Evolutionary conservation across 495 filamentous ascomycete genomes (phyloP).

Genomic region (Cercophora newfieldiana): DNA sequence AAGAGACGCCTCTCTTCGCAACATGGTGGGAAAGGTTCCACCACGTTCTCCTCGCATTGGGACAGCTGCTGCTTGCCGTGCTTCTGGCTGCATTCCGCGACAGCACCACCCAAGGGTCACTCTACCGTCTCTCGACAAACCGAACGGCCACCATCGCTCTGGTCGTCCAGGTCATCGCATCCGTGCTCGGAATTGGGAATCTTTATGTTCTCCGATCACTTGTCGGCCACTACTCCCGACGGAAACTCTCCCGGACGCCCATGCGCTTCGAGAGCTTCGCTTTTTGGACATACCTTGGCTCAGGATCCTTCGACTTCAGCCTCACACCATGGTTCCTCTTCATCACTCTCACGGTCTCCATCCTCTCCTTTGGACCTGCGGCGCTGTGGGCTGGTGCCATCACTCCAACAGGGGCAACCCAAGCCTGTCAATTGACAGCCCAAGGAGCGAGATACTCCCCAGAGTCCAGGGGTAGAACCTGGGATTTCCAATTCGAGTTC

Average conservation of each 20-base stretch:
- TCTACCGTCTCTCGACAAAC: not conserved
- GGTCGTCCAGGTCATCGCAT: not conserved
- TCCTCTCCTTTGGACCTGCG: not conserved
- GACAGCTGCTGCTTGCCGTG: not conserved
- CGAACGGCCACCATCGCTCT: not conserved
- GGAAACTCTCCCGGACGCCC: not conserved
- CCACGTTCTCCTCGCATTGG: not conserved
- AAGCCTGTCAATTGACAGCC: not conserved
- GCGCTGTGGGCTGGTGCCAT: not conserved
- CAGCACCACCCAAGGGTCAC: not conserved
- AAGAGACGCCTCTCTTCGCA: not conserved
- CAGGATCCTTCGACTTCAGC: not conserved
- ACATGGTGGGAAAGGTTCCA: not conserved
- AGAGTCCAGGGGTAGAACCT: not conserved
- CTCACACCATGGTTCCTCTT: not conserved
- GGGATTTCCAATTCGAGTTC: not conserved
- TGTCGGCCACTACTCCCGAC: not conserved
- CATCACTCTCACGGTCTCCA: not conserved
- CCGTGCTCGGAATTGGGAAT: not conserved
- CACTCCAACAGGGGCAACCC: not conserved
- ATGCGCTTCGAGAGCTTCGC: not conserved
- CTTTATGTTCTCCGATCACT: not conserved
- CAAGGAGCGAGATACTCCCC: not conserved
- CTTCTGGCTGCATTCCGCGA: not conserved
- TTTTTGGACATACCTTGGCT: not conserved